These are phyloP conservation scores for Russula sp. DNA, from an alignment of 768 basidiomycete genomes.

Conservation along the genomic window DNA sequence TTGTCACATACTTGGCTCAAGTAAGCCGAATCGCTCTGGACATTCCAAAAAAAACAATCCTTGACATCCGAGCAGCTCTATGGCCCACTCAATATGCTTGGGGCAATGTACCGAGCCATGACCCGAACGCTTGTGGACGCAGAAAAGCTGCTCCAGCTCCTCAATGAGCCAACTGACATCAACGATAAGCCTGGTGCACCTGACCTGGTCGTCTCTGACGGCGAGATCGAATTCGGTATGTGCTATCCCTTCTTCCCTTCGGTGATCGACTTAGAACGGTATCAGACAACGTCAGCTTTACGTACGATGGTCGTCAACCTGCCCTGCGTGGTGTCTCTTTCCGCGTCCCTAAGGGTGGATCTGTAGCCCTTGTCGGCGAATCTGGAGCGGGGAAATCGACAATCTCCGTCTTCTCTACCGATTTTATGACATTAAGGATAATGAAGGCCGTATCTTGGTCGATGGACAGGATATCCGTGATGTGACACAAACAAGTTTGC, in stretches of 20 bases:
- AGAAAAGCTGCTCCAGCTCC: constrained; percentile 75
- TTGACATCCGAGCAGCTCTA: constrained; percentile 49
- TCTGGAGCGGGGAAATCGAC: constrained; percentile 82
- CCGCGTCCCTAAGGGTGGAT: constrained; percentile 80
- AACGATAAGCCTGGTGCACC: constrained; percentile 74
- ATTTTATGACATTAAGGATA: constrained; percentile 84
- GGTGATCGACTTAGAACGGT: constrained; percentile 14
- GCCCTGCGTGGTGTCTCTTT: constrained; percentile 81
- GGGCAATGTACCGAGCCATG: constrained; percentile 72
- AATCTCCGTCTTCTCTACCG: constrained; percentile 85
- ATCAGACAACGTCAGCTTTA: constrained; percentile 80
- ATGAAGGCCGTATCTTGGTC: constrained; percentile 75
- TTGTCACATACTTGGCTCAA: constrained; percentile 80
- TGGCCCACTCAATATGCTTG: constrained; percentile 71
- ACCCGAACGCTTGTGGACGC: constrained; percentile 78
- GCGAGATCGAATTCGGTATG: constrained; percentile 86
- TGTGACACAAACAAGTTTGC: constrained; percentile 75
- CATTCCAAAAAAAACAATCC: neutral
- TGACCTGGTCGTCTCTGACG: constrained; percentile 65
- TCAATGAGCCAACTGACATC: constrained; percentile 81
- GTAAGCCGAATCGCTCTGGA: constrained; percentile 39
- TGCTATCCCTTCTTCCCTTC: constrained; percentile 16
- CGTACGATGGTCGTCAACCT: constrained; percentile 69
- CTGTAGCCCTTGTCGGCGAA: constrained; percentile 87
- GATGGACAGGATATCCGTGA: constrained; percentile 88